Evolutionary conservation across 257 asterid genomes (phyloP), one percentile per base, ranked within the genome.

Genomic region (Cordia subcordata): DNA sequence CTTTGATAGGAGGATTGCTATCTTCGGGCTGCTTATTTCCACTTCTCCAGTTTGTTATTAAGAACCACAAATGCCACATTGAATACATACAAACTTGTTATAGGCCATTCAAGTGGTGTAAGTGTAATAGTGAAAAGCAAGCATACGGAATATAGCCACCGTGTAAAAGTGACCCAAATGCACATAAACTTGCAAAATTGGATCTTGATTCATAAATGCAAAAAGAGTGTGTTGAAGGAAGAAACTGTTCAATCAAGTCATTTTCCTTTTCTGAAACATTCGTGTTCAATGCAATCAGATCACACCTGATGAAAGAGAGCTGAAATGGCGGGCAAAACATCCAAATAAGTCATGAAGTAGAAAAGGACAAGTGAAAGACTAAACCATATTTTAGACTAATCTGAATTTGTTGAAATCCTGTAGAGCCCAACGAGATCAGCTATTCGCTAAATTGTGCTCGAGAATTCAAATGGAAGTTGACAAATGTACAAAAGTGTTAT

Each of bases 161-260:
- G 63, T 92, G 88, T n/a, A 86, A 88, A 66, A 92, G 95, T 73
- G 88, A 72, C 63, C 90, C 99, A 70, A 86, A 92, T 61, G 99
- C 99, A 72, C 99, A 92, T 66, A 92, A 79, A 75, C 99, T 92
- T 33, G 99, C 96, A 72, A 92, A 92, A 15, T 45, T 3, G 13
- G 56, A 65, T 63, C 70, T 65, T 22, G 50, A 56, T 12, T 65
- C 51, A 57, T 49, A 46, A 56, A 56, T 46, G 49, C 20, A 47
- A 27, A 46, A 56, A 46, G 70, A 55, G 33, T 65, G 37, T 19
- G 63, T 65, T 13, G 57, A 45, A 37, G 70, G 70, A 37, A 65
- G 62, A 65, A 65, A 63, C 50, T 33, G 70, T 51, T 56, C 70
- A 13, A 22, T 56, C 57, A 65, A 65, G 51, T 54, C n/a, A 49